These are phyloP conservation scores for Daldinia sp. DNA, from an alignment of 2,329 filamentous ascomycete genomes.

Conservation along the genomic window DNA sequence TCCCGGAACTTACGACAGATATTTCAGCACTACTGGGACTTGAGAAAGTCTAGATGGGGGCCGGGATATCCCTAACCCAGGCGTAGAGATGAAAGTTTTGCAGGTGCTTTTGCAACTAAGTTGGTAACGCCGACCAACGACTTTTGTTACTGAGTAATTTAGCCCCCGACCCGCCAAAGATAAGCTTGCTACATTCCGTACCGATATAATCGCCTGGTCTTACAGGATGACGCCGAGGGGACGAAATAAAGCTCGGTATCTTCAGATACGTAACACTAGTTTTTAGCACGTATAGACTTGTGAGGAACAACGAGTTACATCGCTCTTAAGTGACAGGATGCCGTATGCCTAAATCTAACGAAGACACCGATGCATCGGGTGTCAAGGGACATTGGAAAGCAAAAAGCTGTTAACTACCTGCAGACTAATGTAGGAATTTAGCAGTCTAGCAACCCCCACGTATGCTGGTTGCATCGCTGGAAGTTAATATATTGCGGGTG, in stretches of 20 bases:
- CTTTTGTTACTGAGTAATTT: not conserved
- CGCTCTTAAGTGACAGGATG: not conserved
- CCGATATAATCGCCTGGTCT: not conserved
- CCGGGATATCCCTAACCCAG: not conserved
- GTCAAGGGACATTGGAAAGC: not conserved
- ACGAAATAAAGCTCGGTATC: not conserved
- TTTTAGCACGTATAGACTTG: not conserved
- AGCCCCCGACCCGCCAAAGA: not conserved
- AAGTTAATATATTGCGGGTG: slow-evolving; percentile 16
- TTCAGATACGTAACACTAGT: not conserved
- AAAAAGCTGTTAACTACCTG: not conserved
- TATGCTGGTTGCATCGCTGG: not conserved
- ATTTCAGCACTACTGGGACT: not conserved
- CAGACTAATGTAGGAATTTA: not conserved
- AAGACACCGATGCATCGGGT: not conserved
- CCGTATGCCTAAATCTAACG: not conserved
- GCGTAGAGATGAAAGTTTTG: not conserved
- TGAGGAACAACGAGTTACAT: not conserved
- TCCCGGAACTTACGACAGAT: not conserved
- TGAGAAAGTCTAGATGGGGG: not conserved
- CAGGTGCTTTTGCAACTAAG: not conserved
- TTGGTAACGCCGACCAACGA: not conserved
- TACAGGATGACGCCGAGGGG: not conserved
- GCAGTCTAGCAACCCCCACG: slow-evolving; percentile 14
- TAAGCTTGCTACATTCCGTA: not conserved